Evolutionary conservation across 495 filamentous ascomycete species (phyloP).

Genomic region (Tuber calosporum): DNA sequence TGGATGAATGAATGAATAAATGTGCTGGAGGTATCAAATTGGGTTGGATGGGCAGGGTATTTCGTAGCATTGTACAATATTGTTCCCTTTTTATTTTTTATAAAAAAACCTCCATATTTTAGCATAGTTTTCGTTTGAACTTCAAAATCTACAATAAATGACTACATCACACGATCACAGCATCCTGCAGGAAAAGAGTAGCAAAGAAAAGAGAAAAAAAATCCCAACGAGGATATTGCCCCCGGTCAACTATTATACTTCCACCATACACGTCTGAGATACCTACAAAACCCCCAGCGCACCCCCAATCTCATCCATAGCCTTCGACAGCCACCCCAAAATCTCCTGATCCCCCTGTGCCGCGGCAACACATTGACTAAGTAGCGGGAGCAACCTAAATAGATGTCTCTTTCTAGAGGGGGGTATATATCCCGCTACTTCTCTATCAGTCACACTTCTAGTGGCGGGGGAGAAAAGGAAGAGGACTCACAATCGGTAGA

Average conservation of each 20-base stretch:
- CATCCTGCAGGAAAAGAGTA: background rate
- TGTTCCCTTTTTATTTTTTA: background rate
- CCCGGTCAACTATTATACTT: background rate
- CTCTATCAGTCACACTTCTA: background rate
- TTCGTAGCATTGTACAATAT: background rate
- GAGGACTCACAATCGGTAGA: conserved; percentile 22
- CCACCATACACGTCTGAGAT: background rate
- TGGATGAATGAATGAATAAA: background rate
- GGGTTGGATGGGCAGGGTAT: background rate
- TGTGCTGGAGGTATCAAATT: background rate
- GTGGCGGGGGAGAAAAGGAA: background rate
- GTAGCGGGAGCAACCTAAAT: conserved; percentile 71
- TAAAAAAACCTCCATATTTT: background rate
- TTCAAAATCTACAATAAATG: background rate
- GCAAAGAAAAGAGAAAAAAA: background rate
- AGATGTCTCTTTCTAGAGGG: conserved; percentile 57
- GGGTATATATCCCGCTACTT: conserved; percentile 25
- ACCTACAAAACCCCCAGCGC: conserved; percentile 51
- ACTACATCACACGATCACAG: background rate
- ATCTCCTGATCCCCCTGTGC: conserved; percentile 60
- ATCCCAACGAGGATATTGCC: background rate
- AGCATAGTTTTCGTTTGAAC: background rate
- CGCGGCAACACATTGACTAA: conserved; percentile 61
- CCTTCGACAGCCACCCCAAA: conserved; percentile 51
- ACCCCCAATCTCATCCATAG: conserved; percentile 59